A percentile compares a stretch with the other conserved stretches of the same genome.
phyloP scores from a whole-genome alignment of 2,329 filamentous ascomycete species.

The Escovopsis sp. region DNA sequence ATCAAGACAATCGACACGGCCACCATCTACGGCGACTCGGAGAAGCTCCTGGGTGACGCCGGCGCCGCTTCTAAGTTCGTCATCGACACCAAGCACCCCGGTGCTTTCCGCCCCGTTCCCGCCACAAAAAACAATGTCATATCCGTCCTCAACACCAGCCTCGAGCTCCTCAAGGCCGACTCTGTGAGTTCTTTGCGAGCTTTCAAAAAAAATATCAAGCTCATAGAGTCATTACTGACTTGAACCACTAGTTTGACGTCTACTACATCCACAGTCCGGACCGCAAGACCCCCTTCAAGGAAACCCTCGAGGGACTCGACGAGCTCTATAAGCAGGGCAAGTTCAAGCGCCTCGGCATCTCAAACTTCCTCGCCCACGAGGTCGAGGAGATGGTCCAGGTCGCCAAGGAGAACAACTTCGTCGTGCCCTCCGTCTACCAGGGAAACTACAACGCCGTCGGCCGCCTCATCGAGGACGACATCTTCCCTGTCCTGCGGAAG shows the following conservation, averaged over 20 bases:
- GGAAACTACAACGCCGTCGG: constrained; percentile 27
- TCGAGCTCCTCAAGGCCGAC: too few relatives aligned
- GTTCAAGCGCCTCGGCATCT: constrained; percentile 17
- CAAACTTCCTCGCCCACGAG: constrained; percentile 26
- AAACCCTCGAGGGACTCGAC: constrained; percentile 1
- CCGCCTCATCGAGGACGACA: constrained; percentile 21
- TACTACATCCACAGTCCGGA: constrained; percentile 3
- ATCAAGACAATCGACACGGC: constrained; percentile 3
- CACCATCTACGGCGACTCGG: constrained; percentile 1
- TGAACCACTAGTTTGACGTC: constrained; percentile 1
- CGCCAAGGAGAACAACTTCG: constrained; percentile 22
- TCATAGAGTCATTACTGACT: background rate
- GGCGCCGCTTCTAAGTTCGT: background rate
- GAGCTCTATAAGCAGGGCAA: background rate
- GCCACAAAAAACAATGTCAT: too few relatives aligned
- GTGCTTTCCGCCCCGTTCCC: background rate
- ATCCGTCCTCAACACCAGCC: too few relatives aligned
- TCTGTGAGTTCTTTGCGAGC: background rate
- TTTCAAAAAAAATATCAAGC: too few relatives aligned
- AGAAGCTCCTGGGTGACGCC: background rate
- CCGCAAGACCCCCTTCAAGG: background rate
- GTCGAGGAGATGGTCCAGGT: constrained; percentile 24
- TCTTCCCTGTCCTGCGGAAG: constrained; percentile 23
- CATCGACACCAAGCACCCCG: constrained; percentile 3
- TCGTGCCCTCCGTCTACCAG: constrained; percentile 28